Percentiles rank a stretch among this genome's conserved stretches.
These are phyloP conservation scores for Alternaria sp. DNA, from an alignment of 2,329 filamentous ascomycete genomes.

Conservation along the genomic window DNA sequence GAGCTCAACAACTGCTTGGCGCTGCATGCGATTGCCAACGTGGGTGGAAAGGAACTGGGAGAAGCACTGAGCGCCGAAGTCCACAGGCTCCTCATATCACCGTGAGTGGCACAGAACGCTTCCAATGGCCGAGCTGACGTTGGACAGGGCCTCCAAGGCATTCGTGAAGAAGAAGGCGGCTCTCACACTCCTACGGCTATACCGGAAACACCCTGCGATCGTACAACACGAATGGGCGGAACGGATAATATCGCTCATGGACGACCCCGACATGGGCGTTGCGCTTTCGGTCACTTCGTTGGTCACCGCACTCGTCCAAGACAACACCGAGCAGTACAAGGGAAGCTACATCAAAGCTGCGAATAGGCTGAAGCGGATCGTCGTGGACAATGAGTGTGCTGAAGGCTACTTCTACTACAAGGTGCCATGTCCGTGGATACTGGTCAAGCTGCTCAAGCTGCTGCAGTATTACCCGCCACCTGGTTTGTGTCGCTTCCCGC, in stretches of 20 bases:
- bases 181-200: conserved; percentile 87
- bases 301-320: conserved; percentile 92
- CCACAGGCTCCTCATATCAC: conserved; percentile 91
- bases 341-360: conserved; percentile 95
- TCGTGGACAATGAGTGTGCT: conserved; percentile 88
- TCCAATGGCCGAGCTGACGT: conserved; percentile 29
- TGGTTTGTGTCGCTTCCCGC: conserved; percentile 59
- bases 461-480: conserved; percentile 97
- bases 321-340: conserved; percentile 92
- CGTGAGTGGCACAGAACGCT: conserved; percentile 64
- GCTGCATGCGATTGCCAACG: conserved; percentile 96
- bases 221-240: conserved; percentile 98
- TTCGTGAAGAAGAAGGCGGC: conserved; percentile 99
- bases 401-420: conserved; percentile 98
- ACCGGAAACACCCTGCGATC: conserved; percentile 92
- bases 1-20: conserved; percentile 98
- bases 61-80: conserved; percentile 92
- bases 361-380: conserved; percentile 83
- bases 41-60: conserved; percentile 95
- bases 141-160: conserved; percentile 77
- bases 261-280: conserved; percentile 92
- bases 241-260: conserved; percentile 98
- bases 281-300: conserved; percentile 94
- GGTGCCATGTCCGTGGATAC: conserved; percentile 98
- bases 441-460: conserved; percentile 90